These are phyloP conservation scores for Aspergillus incahuasiensis DNA, from an alignment of 495 filamentous ascomycete species.

Conservation along the genomic window DNA sequence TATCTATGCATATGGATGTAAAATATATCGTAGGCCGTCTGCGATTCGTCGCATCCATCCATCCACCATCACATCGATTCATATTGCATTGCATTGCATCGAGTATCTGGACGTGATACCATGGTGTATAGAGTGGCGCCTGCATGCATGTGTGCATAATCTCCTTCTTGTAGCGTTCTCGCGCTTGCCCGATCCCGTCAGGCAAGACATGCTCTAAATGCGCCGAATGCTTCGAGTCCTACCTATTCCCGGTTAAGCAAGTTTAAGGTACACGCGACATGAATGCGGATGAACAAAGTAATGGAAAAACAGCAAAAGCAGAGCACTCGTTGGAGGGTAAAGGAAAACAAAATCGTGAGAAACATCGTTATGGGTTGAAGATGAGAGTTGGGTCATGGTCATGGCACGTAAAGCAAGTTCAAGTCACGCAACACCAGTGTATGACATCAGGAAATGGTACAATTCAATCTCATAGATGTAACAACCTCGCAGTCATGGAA, in stretches of 20 bases:
- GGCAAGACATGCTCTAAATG: neutral
- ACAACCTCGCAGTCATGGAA: neutral
- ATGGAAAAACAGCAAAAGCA: neutral
- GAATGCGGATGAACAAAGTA: neutral
- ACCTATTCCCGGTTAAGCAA: neutral
- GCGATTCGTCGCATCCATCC: neutral
- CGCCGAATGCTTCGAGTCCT: neutral
- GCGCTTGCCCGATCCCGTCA: neutral
- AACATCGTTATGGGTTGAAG: neutral
- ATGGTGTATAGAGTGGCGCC: neutral
- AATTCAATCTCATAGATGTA: constrained; percentile 5
- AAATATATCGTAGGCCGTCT: constrained; percentile 1
- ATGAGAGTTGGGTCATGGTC: neutral
- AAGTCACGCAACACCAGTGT: constrained; percentile 8
- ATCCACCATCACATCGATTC: too few relatives aligned
- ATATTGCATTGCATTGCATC: neutral
- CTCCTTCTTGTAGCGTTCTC: too few relatives aligned
- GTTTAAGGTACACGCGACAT: constrained; percentile 3
- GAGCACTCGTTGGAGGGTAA: neutral
- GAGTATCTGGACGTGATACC: neutral
- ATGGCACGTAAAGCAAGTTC: constrained; percentile 10
- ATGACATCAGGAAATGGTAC: constrained; percentile 9
- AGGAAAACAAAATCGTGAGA: neutral
- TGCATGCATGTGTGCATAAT: neutral
- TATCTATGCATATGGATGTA: constrained; percentile 9